A percentile compares a stretch with the other conserved stretches of the same genome.
Evolutionary conservation across 306 rosid species (phyloP).

Genomic region (Albizia julibrissin): DNA sequence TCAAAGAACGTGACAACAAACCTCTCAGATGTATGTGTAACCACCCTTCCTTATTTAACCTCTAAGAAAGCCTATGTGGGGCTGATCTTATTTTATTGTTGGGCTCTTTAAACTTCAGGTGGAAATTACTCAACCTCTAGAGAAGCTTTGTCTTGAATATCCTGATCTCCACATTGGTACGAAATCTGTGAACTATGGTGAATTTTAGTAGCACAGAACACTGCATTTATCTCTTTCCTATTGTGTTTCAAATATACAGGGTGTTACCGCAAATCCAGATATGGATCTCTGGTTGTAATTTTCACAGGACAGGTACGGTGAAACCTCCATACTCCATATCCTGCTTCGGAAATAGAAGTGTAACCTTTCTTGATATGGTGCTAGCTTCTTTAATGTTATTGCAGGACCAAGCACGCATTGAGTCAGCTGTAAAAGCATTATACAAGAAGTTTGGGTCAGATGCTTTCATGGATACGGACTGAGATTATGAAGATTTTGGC

Average conservation of each 20-base stretch:
- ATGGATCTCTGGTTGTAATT: conserved; percentile 55
- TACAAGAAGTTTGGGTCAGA: conserved; percentile 60
- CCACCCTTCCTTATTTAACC: not conserved
- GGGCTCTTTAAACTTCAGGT: conserved; percentile 57
- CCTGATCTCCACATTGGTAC: conserved; percentile 84
- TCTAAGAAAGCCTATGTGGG: not conserved
- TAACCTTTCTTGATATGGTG: not conserved
- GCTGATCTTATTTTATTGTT: conserved; percentile 4
- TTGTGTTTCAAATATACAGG: conserved; percentile 44
- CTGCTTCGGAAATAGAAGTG: not conserved
- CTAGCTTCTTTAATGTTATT: conserved; percentile 12
- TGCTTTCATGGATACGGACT: conserved; percentile 53
- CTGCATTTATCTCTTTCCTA: conserved; percentile 27
- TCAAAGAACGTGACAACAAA: conserved; percentile 60
- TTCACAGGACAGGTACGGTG: conserved; percentile 72
- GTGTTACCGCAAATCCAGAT: conserved; percentile 64
- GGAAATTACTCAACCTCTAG: conserved; percentile 76
- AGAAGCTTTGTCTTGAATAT: conserved; percentile 80
- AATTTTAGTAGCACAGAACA: conserved; percentile 20
- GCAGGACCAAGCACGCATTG: conserved; percentile 68
- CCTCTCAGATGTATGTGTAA: conserved; percentile 67
- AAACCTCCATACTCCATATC: conserved; percentile 14
- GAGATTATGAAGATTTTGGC: conserved; percentile 34
- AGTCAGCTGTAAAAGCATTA: conserved; percentile 57
- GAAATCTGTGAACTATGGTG: conserved; percentile 28